Evolutionary conservation across 2,329 filamentous ascomycete species (phyloP), one percentile per base, ranked within the genome.

Genomic region (Capronia americana): DNA sequence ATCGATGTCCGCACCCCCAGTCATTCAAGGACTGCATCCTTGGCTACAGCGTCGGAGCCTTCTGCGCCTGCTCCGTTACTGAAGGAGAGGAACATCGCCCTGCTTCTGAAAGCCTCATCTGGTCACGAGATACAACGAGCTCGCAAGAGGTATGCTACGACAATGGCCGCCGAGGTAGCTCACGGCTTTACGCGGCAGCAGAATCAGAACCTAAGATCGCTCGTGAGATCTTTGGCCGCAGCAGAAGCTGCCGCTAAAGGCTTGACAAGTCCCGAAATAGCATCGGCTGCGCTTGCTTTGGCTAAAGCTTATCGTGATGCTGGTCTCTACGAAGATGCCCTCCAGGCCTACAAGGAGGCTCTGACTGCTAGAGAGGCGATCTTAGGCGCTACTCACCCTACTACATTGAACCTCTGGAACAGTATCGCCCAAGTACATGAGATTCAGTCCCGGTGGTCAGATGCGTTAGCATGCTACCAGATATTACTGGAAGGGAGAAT

Each of bases 401-500:
- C 14, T 17, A 41, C 34, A 41, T 41, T 41, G 34, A 41, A 41
- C 34, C 5, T 41, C 34, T 41, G 34, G 34, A 14, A 41, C 34
- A 17, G 34, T 41, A 41, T 41, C 34, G 34, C 34, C 34, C 14
- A 41, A 17, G 48, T 51, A 4, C 48, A 51, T 28, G 48, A 23
- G 48, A 51, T 51, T 8, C n/a, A 51, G 14, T 51, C 14, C 20
- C 4, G 14, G 12, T 51, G 48, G 48, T 51, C 48, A 51, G 48
- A 51, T 4, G 48, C 48, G 10, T 28, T 51, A 8, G 48, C 48
- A 24, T 51, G 48, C 48, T 51, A 51, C 26, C 48, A 23, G 48
- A 51, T 28, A 24, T 51, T 28, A 23, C 48, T 51, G 20, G 48
- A 51, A 26, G 48, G 48, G 20, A 23, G 48, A 26, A 51, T 51